These are phyloP conservation scores for Russula foetens DNA, from an alignment of 768 basidiomycete species.

Conservation along the genomic window DNA sequence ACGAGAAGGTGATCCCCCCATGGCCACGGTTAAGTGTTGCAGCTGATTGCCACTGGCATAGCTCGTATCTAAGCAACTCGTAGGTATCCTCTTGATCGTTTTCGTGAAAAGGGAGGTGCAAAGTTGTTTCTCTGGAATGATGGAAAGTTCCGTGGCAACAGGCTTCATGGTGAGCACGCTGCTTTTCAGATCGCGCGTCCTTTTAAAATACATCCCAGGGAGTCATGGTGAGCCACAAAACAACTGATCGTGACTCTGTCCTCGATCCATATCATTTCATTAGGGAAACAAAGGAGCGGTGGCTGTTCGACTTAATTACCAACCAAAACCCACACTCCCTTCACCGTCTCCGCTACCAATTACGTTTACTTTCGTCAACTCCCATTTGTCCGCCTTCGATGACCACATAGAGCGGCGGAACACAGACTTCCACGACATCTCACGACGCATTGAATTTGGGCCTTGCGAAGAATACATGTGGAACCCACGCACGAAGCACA, in stretches of 20 bases:
- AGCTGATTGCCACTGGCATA: constrained; percentile 23
- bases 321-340: constrained; percentile 30
- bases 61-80: constrained; percentile 72
- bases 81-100: constrained; percentile 72
- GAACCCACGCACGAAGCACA: background rate
- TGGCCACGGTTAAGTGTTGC: background rate
- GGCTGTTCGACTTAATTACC: constrained; percentile 54
- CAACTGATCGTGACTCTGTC: background rate
- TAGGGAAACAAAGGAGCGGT: constrained; percentile 83
- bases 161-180: constrained; percentile 57
- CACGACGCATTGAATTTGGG: constrained; percentile 47
- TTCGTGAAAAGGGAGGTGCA: constrained; percentile 49
- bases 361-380: constrained; percentile 65
- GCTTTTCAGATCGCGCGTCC: background rate
- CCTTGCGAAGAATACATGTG: constrained; percentile 22
- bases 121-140: constrained; percentile 45
- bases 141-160: constrained; percentile 47
- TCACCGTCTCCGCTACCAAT: constrained; percentile 30
- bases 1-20: constrained; percentile 49
- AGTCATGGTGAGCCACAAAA: background rate
- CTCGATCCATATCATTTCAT: background rate
- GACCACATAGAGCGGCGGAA: constrained; percentile 71
- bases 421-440: constrained; percentile 65
- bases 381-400: constrained; percentile 80
- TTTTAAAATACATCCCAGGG: background rate